phyloP scores from a whole-genome alignment of 345 rosid genomes.

The Arabis hirsuta region DNA sequence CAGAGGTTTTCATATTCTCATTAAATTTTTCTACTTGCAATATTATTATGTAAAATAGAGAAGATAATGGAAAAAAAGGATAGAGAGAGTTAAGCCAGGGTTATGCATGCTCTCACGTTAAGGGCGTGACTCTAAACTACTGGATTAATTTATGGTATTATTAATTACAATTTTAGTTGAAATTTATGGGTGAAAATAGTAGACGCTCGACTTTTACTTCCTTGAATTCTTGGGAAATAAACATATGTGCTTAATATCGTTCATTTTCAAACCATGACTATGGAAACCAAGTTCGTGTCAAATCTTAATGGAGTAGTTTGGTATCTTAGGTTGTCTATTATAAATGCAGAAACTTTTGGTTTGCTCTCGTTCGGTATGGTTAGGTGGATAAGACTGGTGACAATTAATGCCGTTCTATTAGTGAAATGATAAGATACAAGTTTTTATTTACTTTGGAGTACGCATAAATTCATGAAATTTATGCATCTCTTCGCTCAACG shows the following conservation, averaged over 20 bases:
- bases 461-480: slow-evolving; percentile 17
- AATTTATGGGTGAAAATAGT: slow-evolving; percentile 1
- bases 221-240: slow-evolving; percentile 7
- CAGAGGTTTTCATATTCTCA: slow-evolving; percentile 9
- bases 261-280: slow-evolving; percentile 10
- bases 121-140: slow-evolving; percentile 38
- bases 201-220: slow-evolving; percentile 18
- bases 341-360: slow-evolving; percentile 22
- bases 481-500: background rate
- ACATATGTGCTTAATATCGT: background rate
- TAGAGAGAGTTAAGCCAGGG: slow-evolving; percentile 29
- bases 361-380: slow-evolving; percentile 12
- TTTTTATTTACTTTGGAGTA: slow-evolving; percentile 14
- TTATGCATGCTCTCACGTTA: slow-evolving; percentile 33
- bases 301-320: slow-evolving; percentile 14
- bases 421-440: background rate
- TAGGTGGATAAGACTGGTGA: slow-evolving; percentile 33
- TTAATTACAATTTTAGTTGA: slow-evolving; percentile 10
- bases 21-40: background rate
- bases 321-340: slow-evolving; percentile 21
- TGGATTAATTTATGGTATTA: slow-evolving; percentile 14
- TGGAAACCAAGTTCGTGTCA: slow-evolving; percentile 22
- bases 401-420: slow-evolving; percentile 30
- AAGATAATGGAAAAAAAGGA: slow-evolving; percentile 17
- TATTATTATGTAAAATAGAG: slow-evolving; percentile 22